Conservation (phyloP, 176 grass and related monocot genomes). For the Puya raimondii region DNA sequence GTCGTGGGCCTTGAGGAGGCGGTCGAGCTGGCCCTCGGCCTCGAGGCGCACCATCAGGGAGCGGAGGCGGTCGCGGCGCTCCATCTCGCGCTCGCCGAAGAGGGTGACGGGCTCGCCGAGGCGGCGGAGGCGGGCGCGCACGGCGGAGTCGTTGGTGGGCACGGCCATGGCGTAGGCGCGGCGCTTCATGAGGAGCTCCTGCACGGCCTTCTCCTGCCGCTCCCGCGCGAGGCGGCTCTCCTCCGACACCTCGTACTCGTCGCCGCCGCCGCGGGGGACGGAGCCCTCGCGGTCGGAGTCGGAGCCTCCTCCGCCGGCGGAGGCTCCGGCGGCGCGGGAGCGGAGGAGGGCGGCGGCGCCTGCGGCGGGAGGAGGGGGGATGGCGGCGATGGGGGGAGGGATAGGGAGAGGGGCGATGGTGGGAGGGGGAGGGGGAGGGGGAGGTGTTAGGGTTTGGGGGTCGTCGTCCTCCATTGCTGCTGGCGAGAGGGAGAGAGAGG, state of each 20-base stretch:
- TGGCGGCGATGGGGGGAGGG: slow-evolving; percentile 48
- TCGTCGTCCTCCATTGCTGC: slow-evolving; percentile 31
- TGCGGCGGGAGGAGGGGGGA: slow-evolving; percentile 38
- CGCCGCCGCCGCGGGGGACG: slow-evolving; percentile 26
- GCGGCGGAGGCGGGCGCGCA: slow-evolving; percentile 63
- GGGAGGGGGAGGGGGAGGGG: slow-evolving; percentile 2
- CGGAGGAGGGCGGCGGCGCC: neutral
- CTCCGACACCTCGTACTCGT: slow-evolving; percentile 67
- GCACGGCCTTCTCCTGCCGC: slow-evolving; percentile 87
- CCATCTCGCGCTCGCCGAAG: slow-evolving; percentile 85
- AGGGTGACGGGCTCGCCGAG: slow-evolving; percentile 83
- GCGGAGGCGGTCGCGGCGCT: slow-evolving; percentile 78
- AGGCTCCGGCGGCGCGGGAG: slow-evolving; percentile 3
- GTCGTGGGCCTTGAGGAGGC: slow-evolving; percentile 63
- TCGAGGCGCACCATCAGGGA: slow-evolving; percentile 77
- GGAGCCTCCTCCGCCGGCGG: slow-evolving; percentile 6
- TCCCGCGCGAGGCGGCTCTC: slow-evolving; percentile 75
- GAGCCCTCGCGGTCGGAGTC: slow-evolving; percentile 18
- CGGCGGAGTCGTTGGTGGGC: slow-evolving; percentile 83
- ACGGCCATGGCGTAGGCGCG: slow-evolving; percentile 91
- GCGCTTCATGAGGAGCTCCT: slow-evolving; percentile 81
- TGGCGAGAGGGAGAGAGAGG: slow-evolving; percentile 4
- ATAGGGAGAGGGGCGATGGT: slow-evolving; percentile 29
- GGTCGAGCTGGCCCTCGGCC: slow-evolving; percentile 57
- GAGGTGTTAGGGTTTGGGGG: slow-evolving; percentile 18